These are phyloP conservation scores for Kickxella alabastrina DNA, from an alignment of 192 early-diverging fungal genomes.

Conservation along the genomic window DNA sequence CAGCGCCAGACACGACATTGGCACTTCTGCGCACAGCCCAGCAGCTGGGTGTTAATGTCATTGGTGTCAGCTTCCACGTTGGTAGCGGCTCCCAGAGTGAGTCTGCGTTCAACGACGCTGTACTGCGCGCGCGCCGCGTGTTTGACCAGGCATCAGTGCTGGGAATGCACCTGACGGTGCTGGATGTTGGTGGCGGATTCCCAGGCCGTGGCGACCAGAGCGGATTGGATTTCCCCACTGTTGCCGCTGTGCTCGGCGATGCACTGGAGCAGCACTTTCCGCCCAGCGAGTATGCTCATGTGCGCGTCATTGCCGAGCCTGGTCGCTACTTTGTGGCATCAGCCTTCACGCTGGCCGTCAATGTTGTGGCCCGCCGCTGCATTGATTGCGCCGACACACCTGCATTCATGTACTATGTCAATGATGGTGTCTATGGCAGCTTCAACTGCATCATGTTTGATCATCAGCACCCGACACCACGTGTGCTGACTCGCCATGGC, in stretches of 20 bases:
- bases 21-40: slow-evolving; percentile 70
- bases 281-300: slow-evolving; percentile 35
- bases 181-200: slow-evolving; percentile 95
- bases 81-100: slow-evolving; percentile 93
- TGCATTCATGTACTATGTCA: slow-evolving; percentile 85
- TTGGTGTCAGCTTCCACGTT: slow-evolving; percentile 96
- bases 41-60: slow-evolving; percentile 77
- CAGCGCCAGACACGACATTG: slow-evolving; percentile 64
- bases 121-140: slow-evolving; percentile 74
- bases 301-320: slow-evolving; percentile 97
- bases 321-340: slow-evolving; percentile 94
- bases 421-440: slow-evolving; percentile 96
- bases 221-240: slow-evolving; percentile 80
- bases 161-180: slow-evolving; percentile 71
- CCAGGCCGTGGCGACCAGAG: slow-evolving; percentile 71
- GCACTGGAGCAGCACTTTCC: slow-evolving; percentile 81
- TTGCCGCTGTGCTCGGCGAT: slow-evolving; percentile 71
- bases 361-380: slow-evolving; percentile 87
- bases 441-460: slow-evolving; percentile 99
- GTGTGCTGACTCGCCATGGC: slow-evolving; percentile 59
- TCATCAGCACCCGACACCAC: slow-evolving; percentile 73
- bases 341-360: slow-evolving; percentile 91
- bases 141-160: slow-evolving; percentile 80
- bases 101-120: slow-evolving; percentile 85
- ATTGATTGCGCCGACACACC: slow-evolving; percentile 50